A percentile compares a stretch with the other conserved stretches of the same genome.
Conservation (phyloP, 768 basidiomycete species). For the Pulveroboletus sp. region DNA sequence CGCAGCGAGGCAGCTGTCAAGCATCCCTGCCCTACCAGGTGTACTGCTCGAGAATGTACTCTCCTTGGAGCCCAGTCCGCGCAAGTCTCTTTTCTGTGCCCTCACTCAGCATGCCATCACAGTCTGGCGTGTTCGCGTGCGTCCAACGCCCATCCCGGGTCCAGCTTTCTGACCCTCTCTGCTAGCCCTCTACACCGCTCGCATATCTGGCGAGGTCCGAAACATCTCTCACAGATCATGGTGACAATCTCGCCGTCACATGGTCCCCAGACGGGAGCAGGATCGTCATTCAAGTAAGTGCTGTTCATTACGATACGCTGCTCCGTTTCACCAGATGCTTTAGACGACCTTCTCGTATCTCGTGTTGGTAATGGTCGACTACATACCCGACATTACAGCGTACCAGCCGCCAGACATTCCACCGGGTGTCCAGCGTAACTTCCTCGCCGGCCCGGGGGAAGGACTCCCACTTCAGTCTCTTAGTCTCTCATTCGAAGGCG, state of each 20-base stretch:
- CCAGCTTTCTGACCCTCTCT: neutral
- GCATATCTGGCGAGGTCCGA: slow-evolving; percentile 73
- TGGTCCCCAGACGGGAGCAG: slow-evolving; percentile 83
- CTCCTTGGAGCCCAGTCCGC: slow-evolving; percentile 56
- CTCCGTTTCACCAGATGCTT: neutral
- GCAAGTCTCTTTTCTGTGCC: slow-evolving; percentile 74
- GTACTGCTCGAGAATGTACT: slow-evolving; percentile 55
- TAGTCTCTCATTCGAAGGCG: slow-evolving; percentile 71
- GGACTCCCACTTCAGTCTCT: slow-evolving; percentile 65
- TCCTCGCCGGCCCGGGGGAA: slow-evolving; percentile 79
- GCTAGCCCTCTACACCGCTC: slow-evolving; percentile 64
- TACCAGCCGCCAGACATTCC: slow-evolving; percentile 52
- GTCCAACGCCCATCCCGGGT: slow-evolving; percentile 23
- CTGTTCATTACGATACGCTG: neutral
- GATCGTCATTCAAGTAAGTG: slow-evolving; percentile 73
- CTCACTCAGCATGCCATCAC: slow-evolving; percentile 67
- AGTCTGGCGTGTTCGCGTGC: slow-evolving; percentile 78
- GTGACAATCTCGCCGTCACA: slow-evolving; percentile 65
- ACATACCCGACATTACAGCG: slow-evolving; percentile 48
- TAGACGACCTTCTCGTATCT: slow-evolving; percentile 81
- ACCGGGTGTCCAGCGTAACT: slow-evolving; percentile 52
- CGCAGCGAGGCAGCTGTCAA: slow-evolving; percentile 67
- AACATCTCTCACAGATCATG: slow-evolving; percentile 75
- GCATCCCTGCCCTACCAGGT: slow-evolving; percentile 64
- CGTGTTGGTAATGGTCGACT: slow-evolving; percentile 65